These are phyloP conservation scores for Euclidium syriacum DNA, from an alignment of 345 rosid species.

Conservation along the genomic window DNA sequence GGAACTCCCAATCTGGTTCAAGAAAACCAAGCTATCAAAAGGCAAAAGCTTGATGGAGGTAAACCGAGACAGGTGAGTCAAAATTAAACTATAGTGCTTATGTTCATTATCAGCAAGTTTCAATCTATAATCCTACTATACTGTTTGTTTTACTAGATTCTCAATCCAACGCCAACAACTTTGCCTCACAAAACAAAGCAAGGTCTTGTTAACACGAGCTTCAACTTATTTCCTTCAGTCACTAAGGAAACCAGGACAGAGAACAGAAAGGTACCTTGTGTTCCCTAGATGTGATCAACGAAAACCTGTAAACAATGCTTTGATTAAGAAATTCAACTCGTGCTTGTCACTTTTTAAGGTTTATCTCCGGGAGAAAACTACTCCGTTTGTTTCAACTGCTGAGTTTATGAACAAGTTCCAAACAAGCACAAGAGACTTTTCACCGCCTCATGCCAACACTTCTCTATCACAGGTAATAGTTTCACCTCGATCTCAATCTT, in stretches of 20 bases:
- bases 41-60: slow-evolving; percentile 82
- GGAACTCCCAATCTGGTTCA: slow-evolving; percentile 49
- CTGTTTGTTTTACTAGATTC: slow-evolving; percentile 40
- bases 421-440: slow-evolving; percentile 61
- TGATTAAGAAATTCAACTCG: too few relatives aligned
- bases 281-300: slow-evolving; percentile 36
- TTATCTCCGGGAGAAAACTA: too few relatives aligned
- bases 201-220: slow-evolving; percentile 39
- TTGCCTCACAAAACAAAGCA: slow-evolving; percentile 64
- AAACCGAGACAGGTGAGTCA: slow-evolving; percentile 56
- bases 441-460: slow-evolving; percentile 35
- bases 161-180: slow-evolving; percentile 48
- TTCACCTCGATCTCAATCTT: too few relatives aligned
- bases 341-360: too few relatives aligned
- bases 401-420: slow-evolving; percentile 70
- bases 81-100: not conserved
- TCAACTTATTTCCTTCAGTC: slow-evolving; percentile 31
- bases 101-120: not conserved
- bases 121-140: not conserved
- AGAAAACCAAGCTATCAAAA: slow-evolving; percentile 75
- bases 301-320: slow-evolving; percentile 54
- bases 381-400: slow-evolving; percentile 36
- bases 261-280: slow-evolving; percentile 54
- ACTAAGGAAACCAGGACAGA: slow-evolving; percentile 36
- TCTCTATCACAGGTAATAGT: not conserved